phyloP scores from a whole-genome alignment of 129 eudicot genomes.

The Apium graveolens region DNA sequence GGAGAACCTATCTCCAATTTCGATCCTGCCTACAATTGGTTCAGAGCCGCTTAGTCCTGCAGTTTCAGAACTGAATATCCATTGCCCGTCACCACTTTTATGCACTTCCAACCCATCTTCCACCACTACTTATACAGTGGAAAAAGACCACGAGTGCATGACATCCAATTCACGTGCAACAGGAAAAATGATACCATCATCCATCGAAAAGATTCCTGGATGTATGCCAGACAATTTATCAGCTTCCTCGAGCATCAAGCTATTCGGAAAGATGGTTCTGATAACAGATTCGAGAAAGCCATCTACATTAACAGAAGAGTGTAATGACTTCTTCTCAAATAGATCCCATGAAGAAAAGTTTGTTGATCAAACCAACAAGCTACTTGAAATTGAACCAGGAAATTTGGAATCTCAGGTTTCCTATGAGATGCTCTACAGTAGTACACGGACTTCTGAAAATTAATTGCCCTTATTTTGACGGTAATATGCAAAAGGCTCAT shows the following conservation, averaged over 20 bases:
- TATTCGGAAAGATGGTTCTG: slow-evolving; percentile 58
- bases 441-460: neutral
- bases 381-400: neutral
- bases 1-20: slow-evolving; percentile 69
- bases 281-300: slow-evolving; percentile 3
- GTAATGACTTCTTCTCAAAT: neutral
- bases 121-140: too few species aligned
- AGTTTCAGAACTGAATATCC: slow-evolving; percentile 37
- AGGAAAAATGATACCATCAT: neutral
- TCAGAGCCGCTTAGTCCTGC: too few species aligned
- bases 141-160: slow-evolving; percentile 10
- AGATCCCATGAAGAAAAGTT: neutral
- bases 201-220: neutral
- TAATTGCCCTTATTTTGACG: too few species aligned
- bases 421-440: neutral
- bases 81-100: slow-evolving; percentile 44
- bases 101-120: slow-evolving; percentile 27
- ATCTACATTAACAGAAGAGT: too few species aligned
- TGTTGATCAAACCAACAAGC: neutral
- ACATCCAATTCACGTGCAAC: slow-evolving; percentile 5
- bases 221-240: slow-evolving; percentile 12
- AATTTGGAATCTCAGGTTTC: neutral
- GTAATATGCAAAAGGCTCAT: too few species aligned
- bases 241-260: slow-evolving; percentile 45
- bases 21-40: slow-evolving; percentile 66